Evolutionary conservation across 106 monocot genomes (phyloP), one percentile per base, ranked within the genome.

Genomic region (Phalaenopsis aphrodite): DNA sequence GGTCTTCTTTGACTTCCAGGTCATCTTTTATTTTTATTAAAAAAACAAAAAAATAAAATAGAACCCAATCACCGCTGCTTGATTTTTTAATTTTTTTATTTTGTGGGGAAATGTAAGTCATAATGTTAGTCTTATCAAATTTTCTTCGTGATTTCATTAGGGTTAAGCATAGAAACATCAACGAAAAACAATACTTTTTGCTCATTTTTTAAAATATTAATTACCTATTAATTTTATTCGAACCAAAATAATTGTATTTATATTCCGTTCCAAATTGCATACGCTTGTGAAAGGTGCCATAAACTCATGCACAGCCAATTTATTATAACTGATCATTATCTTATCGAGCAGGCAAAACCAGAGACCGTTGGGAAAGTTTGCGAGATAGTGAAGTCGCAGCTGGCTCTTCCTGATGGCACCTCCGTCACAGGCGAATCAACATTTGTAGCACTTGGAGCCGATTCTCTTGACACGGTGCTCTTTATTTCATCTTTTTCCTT

Each of bases 331-430:
- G 12, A 52, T 38, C 18, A 15, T 6, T 47, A 0, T 17, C 76
- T 49, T 66, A 5, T 68, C 79, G 38, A 75, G 75, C 82, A 92
- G 92, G 92, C 92, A 8, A 89, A 89, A 79, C 82, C 77, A 79
- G 92, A 89, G 82, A 92, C 92, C 0, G 85, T 92, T 30, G 84
- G 87, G 14, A 92, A 89, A 84, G 92, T 92, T 19, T 87, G 87
- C 41, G 77, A 84, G 7, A 87, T 92, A 41, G 92, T 92, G 79
- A 89, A 83, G 79, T 84, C 85, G 43, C 89, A 92, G 84, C 56
- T 92, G 78, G 89, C 92, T 41, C 83, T 92, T 41, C 47, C 87
- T 79, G 89, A 82, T 3, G 85, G 72, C 2, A 55, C 81, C 38
- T 3, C 82, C 23, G 57, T 92, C 24, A 76, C 82, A 5, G 92